Conservation (phyloP, 495 filamentous ascomycete species). For the Podospora pseudopauciseta region DNA sequence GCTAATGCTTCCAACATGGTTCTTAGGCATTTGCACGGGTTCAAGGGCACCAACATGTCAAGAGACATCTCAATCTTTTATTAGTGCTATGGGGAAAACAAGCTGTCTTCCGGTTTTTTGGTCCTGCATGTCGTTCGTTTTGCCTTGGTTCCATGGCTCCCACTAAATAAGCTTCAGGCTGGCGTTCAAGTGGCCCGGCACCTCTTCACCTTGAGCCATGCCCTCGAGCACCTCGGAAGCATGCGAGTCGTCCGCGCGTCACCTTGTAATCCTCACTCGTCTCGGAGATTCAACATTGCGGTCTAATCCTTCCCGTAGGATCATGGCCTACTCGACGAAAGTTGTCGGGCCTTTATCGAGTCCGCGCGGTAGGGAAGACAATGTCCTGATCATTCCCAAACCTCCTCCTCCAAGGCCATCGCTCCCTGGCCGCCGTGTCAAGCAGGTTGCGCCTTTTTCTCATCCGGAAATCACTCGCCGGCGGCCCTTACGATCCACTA, state of each 20-base stretch:
- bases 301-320: neutral
- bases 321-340: neutral
- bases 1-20: neutral
- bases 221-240: neutral
- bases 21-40: neutral
- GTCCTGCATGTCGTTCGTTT: neutral
- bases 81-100: neutral
- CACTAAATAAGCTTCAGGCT: neutral
- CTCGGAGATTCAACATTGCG: neutral
- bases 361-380: slow-evolving; percentile 2
- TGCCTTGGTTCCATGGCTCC: neutral
- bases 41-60: neutral
- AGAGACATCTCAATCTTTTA: neutral
- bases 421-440: neutral
- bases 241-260: slow-evolving; percentile 7
- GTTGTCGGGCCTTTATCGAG: neutral
- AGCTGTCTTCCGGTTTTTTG: neutral
- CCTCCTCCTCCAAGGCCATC: neutral
- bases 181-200: slow-evolving; percentile 2
- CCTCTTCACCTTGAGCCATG: slow-evolving; percentile 1
- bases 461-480: neutral
- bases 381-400: neutral
- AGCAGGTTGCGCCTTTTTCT: neutral
- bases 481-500: neutral
- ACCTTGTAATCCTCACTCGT: neutral